Conservation (phyloP, 805 yeast species). For the Blastobotrys chiropterorum region DNA sequence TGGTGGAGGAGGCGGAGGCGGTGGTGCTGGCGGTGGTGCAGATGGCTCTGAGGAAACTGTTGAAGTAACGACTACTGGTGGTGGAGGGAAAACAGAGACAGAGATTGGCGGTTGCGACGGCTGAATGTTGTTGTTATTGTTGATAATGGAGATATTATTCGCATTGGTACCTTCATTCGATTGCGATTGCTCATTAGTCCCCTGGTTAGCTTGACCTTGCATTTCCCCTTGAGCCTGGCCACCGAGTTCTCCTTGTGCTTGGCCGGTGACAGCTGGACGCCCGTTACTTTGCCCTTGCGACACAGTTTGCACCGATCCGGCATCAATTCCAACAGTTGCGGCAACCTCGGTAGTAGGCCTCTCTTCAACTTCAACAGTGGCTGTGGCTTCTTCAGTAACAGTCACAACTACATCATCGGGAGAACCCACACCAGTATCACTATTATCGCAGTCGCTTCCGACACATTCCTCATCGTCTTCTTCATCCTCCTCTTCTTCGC, state of each 20-base stretch:
- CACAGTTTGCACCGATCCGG: not conserved
- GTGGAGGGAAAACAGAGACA: not conserved
- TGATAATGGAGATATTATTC: not conserved
- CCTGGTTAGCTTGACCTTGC: not conserved
- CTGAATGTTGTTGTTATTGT: not conserved
- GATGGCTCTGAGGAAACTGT: not conserved
- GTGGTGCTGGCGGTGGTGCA: slow-evolving; percentile 7
- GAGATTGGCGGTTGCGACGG: not conserved
- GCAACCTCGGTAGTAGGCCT: not conserved
- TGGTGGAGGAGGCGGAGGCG: slow-evolving; percentile 11
- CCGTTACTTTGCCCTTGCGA: not conserved
- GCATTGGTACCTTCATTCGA: not conserved
- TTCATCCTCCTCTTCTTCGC: not conserved
- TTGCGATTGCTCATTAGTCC: not conserved
- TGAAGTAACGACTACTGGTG: not conserved
- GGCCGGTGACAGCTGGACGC: not conserved
- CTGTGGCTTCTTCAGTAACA: not conserved
- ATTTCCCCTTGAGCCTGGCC: not conserved
- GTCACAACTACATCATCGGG: not conserved
- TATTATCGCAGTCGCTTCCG: not conserved
- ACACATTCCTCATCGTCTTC: not conserved
- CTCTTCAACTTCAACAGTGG: not conserved
- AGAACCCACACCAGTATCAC: not conserved
- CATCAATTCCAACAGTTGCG: not conserved
- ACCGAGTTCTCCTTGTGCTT: not conserved